Evolutionary conservation across 768 basidiomycete species (phyloP), one percentile per base, ranked within the genome.

Genomic region (Mycena filopes): DNA sequence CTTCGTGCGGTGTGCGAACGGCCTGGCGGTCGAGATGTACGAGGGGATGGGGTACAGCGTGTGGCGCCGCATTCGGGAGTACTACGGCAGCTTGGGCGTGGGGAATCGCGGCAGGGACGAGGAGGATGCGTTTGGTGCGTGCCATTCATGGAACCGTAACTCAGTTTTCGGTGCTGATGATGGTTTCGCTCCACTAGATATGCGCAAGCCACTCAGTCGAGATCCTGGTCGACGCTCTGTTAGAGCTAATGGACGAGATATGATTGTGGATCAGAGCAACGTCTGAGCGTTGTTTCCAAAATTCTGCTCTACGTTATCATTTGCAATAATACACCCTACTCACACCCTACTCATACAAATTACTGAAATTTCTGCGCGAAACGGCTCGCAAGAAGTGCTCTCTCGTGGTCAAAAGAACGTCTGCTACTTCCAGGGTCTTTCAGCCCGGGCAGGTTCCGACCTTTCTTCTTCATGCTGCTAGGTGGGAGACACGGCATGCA

Each of bases 11-110:
- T 96, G 94, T 72, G 89, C 88, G 55, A 98, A 97, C 70, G 70
- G 77, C 1, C 83, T 95, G n/a, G 98, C 97, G 13, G 92, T 97
- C 62, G 83, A 82, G 13, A 92, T 99, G 91, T 98, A 99, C 73
- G 95, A 99, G 73, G 85, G 89, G 31, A 82, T 98, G 75, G 96
- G 94, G 5, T 99, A 99, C 73, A 95, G 92, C 73, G 95, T 99
- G 8, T 99, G 92, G 79, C 82, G 95, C 31, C 79, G 95, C 67
- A 96, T 99, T 47, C 86, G 89, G 63, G 95, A 95, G 76, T 99
- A 96, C 80, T 96, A 96, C 76, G 90, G 90, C 23, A 87, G 81
- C 67, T 77, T 94, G 26, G 91, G 91, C 2, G 29, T 62, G 11
- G 94, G 94, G 16, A 89, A 87, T 70, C 89, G 87, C 20, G 89